These are phyloP conservation scores for Sporormia fimetaria DNA, from an alignment of 495 filamentous ascomycete species.

Conservation along the genomic window DNA sequence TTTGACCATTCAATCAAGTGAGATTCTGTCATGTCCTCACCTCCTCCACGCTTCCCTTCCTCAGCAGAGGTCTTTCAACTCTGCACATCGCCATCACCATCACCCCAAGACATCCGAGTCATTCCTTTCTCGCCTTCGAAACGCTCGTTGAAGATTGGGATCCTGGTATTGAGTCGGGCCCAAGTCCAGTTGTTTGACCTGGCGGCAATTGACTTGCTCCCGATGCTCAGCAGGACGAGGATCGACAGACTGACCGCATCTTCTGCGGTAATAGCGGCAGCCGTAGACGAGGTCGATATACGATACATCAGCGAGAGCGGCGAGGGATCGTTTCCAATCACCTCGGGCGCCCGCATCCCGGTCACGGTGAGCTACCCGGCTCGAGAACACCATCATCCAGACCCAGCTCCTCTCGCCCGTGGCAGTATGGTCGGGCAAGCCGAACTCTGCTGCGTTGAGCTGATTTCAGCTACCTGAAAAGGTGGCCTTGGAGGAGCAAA, in stretches of 20 bases:
- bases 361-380: conserved; percentile 17
- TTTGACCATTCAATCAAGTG: too few species aligned
- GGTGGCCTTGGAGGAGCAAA: conserved; percentile 13
- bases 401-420: conserved; percentile 9
- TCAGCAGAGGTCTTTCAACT: conserved; percentile 24
- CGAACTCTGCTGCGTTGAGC: conserved; percentile 6
- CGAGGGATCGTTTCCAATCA: conserved; percentile 16
- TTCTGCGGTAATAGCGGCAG: conserved; percentile 4
- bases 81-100: conserved; percentile 18
- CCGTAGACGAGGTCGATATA: conserved; percentile 21
- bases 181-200: conserved; percentile 19
- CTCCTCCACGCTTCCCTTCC: conserved; percentile 19
- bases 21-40: conserved; percentile 3
- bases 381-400: conserved; percentile 4
- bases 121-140: conserved; percentile 17
- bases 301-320: conserved; percentile 23
- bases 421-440: conserved; percentile 4
- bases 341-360: conserved; percentile 15
- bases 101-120: conserved; percentile 17
- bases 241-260: conserved; percentile 10
- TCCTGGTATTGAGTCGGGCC: conserved; percentile 13
- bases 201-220: conserved; percentile 13
- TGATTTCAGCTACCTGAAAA: not conserved
- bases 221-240: conserved; percentile 13
- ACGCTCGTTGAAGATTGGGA: conserved; percentile 16